Percentiles rank a stretch among this genome's conserved stretches.
phyloP scores from a whole-genome alignment of 202 grass and related monocot species.

The Cymbopogon flexuosus region DNA sequence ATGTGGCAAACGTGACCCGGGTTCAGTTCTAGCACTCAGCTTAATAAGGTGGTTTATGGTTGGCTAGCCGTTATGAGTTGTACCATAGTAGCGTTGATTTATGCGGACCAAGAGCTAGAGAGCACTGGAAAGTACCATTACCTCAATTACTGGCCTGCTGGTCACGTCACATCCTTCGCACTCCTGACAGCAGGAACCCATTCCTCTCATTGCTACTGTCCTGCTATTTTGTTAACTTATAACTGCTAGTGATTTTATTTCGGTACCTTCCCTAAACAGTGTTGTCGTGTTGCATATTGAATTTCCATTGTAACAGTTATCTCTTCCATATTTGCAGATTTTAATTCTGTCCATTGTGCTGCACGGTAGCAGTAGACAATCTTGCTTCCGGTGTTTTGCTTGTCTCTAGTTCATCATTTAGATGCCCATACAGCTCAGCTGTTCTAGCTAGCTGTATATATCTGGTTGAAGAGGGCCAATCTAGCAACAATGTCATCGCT shows the following conservation, averaged over 20 bases:
- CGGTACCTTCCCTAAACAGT: background rate
- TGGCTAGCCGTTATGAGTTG: background rate
- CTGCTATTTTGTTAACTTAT: background rate
- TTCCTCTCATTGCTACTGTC: background rate
- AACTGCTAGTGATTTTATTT: background rate
- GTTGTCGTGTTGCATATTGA: background rate
- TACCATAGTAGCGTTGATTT: background rate
- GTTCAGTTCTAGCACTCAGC: background rate
- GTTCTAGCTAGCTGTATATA: slow-evolving; percentile 16
- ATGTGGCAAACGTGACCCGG: background rate
- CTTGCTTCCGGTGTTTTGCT: background rate
- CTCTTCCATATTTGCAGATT: slow-evolving; percentile 1
- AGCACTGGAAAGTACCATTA: background rate
- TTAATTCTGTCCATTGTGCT: background rate
- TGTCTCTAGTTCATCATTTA: background rate
- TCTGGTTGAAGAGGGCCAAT: slow-evolving; percentile 5
- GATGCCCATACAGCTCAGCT: slow-evolving; percentile 8
- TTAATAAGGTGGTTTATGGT: background rate
- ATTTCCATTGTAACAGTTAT: background rate
- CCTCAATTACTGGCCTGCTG: background rate
- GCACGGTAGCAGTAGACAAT: background rate
- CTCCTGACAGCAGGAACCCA: background rate
- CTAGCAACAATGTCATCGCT: slow-evolving; percentile 66
- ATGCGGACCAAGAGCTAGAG: background rate
- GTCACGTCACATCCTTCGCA: background rate